These are phyloP conservation scores for Crithidia fasciculata DNA, from an alignment of 208 protist species.

Conservation along the genomic window DNA sequence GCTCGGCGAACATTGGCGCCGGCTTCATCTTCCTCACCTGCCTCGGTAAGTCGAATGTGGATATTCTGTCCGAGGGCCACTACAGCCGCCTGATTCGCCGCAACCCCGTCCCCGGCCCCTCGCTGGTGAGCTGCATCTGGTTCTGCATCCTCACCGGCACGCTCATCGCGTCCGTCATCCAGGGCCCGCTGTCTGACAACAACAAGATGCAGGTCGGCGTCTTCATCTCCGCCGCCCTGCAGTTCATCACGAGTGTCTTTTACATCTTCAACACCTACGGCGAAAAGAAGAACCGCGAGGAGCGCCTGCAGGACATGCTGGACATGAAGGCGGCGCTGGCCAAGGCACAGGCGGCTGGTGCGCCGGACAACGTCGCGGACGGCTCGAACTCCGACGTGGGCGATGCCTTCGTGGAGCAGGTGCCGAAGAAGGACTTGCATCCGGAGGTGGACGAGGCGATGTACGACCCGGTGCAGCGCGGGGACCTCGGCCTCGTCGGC, in stretches of 20 bases:
- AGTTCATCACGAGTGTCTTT: constrained; percentile 55
- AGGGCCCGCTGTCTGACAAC: constrained; percentile 62
- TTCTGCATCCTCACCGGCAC: constrained; percentile 53
- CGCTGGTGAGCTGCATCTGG: constrained; percentile 77
- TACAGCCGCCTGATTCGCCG: constrained; percentile 78
- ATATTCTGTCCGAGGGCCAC: constrained; percentile 79
- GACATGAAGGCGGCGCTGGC: constrained; percentile 7
- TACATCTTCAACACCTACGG: constrained; percentile 74
- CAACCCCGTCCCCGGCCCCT: constrained; percentile 44
- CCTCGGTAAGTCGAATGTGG: constrained; percentile 68
- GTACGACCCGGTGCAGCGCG: not conserved
- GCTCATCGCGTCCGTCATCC: constrained; percentile 46
- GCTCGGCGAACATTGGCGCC: constrained; percentile 38
- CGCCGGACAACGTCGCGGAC: not conserved
- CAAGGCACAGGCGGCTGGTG: not conserved
- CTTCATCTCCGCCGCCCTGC: constrained; percentile 60
- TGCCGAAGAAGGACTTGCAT: not conserved
- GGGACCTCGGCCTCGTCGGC: not conserved
- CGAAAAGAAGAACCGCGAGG: constrained; percentile 58
- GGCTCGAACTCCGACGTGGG: not conserved
- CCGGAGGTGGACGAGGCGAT: not conserved
- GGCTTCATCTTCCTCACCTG: constrained; percentile 59
- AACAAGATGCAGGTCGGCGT: constrained; percentile 48
- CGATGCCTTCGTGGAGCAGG: not conserved
- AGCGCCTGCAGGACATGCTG: constrained; percentile 38